phyloP scores from a whole-genome alignment of 352 stramenopile genomes.

The Globisporangium uncinulatum region DNA sequence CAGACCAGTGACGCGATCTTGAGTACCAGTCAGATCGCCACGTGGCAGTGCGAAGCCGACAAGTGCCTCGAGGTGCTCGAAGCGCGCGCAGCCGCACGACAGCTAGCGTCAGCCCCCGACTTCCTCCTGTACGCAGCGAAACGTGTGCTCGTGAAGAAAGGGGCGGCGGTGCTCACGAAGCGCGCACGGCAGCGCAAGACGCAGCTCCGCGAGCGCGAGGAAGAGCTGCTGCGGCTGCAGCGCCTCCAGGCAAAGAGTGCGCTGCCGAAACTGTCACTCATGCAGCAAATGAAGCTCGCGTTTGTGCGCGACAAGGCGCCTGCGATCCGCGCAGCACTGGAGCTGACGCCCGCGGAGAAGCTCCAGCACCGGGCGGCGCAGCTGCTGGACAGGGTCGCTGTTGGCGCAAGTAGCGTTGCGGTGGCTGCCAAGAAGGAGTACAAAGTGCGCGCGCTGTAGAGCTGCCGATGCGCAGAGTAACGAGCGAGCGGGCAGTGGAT shows the following conservation, averaged over 20 bases:
- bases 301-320: conserved; percentile 46
- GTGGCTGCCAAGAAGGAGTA: conserved; percentile 62
- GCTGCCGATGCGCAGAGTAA: background rate
- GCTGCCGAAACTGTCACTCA: conserved; percentile 29
- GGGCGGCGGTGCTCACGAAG: conserved; percentile 27
- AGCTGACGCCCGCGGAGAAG: conserved; percentile 49
- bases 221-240: conserved; percentile 37
- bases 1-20: conserved; percentile 37
- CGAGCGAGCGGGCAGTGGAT: background rate
- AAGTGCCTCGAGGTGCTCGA: conserved; percentile 24
- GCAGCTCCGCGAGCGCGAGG: conserved; percentile 44
- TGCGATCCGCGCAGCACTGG: conserved; percentile 43
- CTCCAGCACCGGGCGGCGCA: conserved; percentile 34
- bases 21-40: conserved; percentile 45
- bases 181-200: conserved; percentile 34
- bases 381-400: conserved; percentile 34
- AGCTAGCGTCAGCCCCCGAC: background rate
- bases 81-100: no score
- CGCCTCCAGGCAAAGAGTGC: conserved; percentile 33
- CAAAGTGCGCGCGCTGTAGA: conserved; percentile 48
- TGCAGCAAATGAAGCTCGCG: conserved; percentile 40
- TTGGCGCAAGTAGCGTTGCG: conserved; percentile 24
- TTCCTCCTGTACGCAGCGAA: conserved; percentile 24
- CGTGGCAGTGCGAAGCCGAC: conserved; percentile 40
- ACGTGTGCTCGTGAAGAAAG: conserved; percentile 47